Conservation (phyloP, 805 yeast genomes). For the Cyberlindnera americana region DNA sequence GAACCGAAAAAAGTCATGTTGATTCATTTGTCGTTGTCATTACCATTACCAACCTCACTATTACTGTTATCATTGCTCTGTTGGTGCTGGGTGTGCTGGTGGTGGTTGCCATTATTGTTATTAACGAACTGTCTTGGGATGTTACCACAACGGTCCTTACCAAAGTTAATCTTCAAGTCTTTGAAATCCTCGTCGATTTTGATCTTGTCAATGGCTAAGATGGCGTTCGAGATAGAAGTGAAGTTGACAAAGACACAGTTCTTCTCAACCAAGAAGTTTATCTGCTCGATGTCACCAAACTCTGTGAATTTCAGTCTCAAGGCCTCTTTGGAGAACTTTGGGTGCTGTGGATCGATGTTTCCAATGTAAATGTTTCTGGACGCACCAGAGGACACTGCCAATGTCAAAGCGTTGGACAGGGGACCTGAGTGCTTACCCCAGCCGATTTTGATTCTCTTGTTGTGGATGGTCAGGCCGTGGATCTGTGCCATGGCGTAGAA, state of each 20-base stretch:
- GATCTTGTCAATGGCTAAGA: slow-evolving; percentile 88
- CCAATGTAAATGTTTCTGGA: slow-evolving; percentile 92
- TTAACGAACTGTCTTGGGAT: slow-evolving; percentile 69
- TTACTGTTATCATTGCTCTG: not conserved
- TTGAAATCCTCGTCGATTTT: slow-evolving; percentile 68
- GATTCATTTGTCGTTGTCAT: too few relatives aligned
- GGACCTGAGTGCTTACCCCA: slow-evolving; percentile 99
- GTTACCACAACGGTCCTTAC: slow-evolving; percentile 94
- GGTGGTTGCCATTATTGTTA: slow-evolving; percentile 8
- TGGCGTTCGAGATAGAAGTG: slow-evolving; percentile 83
- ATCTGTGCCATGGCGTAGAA: slow-evolving; percentile 91
- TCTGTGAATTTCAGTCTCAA: slow-evolving; percentile 70
- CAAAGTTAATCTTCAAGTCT: slow-evolving; percentile 79
- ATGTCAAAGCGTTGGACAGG: slow-evolving; percentile 75
- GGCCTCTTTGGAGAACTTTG: slow-evolving; percentile 48
- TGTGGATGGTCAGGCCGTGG: slow-evolving; percentile 84
- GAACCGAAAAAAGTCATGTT: not conserved
- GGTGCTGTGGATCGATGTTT: slow-evolving; percentile 42
- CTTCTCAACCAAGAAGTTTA: slow-evolving; percentile 70
- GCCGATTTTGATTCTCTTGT: slow-evolving; percentile 84
- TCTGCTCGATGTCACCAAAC: slow-evolving; percentile 94
- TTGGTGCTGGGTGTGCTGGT: not conserved
- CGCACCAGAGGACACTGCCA: slow-evolving; percentile 93
- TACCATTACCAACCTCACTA: not conserved
- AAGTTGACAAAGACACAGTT: slow-evolving; percentile 25